A percentile compares a stretch with the other conserved stretches of the same genome.
phyloP scores from a whole-genome alignment of 2,329 filamentous ascomycete species.

The Emergomyces orientalis region DNA sequence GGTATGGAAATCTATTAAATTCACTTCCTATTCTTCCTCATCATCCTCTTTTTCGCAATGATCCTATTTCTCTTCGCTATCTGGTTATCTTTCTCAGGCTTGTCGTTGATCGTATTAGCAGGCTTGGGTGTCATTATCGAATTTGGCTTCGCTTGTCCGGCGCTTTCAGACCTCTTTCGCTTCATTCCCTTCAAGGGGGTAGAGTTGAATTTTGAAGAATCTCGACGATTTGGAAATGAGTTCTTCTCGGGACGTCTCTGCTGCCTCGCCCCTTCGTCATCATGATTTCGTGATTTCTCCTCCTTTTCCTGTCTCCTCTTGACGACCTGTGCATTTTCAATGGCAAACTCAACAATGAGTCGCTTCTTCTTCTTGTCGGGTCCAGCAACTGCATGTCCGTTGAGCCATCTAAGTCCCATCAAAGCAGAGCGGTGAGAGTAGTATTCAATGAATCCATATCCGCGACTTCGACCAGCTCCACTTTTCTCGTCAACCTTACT shows the following conservation, averaged over 20 bases:
- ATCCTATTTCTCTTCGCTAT: constrained; percentile 61
- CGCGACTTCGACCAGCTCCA: constrained; percentile 73
- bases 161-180: constrained; percentile 24
- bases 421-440: constrained; percentile 85
- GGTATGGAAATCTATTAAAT: constrained; percentile 19
- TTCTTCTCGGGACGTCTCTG: constrained; percentile 13
- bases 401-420: constrained; percentile 90
- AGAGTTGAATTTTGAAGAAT: constrained; percentile 8
- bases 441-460: constrained; percentile 97
- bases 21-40: constrained; percentile 54
- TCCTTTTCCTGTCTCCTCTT: constrained; percentile 61
- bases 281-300: constrained; percentile 39
- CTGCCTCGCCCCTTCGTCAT: constrained; percentile 16
- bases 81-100: constrained; percentile 41
- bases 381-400: constrained; percentile 55
- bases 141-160: background rate
- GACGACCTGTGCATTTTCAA: constrained; percentile 97
- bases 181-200: constrained; percentile 22
- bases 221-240: constrained; percentile 14
- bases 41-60: constrained; percentile 73
- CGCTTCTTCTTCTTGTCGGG: constrained; percentile 55
- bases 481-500: constrained; percentile 69
- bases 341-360: constrained; percentile 91
- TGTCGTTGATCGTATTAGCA: constrained; percentile 18
- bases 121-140: constrained; percentile 11